Percentiles rank a stretch among this genome's conserved stretches.
Conservation (phyloP, 257 asterid genomes). For the Voacanga thouarsii region DNA sequence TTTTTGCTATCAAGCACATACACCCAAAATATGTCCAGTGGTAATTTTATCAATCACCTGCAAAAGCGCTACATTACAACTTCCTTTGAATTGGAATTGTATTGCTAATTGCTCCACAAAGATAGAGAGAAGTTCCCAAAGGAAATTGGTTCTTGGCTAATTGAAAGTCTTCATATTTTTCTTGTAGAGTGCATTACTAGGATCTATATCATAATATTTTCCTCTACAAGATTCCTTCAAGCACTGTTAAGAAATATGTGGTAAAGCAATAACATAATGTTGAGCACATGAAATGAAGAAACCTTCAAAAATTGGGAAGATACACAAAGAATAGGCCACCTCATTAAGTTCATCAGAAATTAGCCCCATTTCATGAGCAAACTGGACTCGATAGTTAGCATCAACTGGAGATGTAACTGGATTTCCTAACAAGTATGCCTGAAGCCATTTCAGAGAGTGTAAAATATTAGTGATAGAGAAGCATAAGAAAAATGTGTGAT, state of each 20-base stretch:
- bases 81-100: neutral
- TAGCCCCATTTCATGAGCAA: constrained; percentile 31
- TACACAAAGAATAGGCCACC: constrained; percentile 6
- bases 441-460: neutral
- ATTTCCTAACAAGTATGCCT: constrained; percentile 5
- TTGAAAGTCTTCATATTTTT: constrained; percentile 20
- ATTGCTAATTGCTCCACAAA: neutral
- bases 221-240: constrained; percentile 23
- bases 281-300: neutral
- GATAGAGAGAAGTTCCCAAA: too few species aligned
- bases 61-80: neutral
- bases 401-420: neutral
- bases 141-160: constrained; percentile 10
- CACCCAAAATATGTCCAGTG: constrained; percentile 4
- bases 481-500: neutral
- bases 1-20: too few species aligned
- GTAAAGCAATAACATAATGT: too few species aligned
- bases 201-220: constrained; percentile 19
- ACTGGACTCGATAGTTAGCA: constrained; percentile 1
- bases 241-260: constrained; percentile 10
- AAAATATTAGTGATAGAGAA: neutral
- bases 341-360: constrained; percentile 34
- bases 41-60: constrained; percentile 20
- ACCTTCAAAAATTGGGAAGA: neutral
- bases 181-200: constrained; percentile 19